Percentiles rank a stretch among this genome's conserved stretches.
phyloP scores from a whole-genome alignment of 169 alveolate species.

The Cryptosporidium canis region DNA sequence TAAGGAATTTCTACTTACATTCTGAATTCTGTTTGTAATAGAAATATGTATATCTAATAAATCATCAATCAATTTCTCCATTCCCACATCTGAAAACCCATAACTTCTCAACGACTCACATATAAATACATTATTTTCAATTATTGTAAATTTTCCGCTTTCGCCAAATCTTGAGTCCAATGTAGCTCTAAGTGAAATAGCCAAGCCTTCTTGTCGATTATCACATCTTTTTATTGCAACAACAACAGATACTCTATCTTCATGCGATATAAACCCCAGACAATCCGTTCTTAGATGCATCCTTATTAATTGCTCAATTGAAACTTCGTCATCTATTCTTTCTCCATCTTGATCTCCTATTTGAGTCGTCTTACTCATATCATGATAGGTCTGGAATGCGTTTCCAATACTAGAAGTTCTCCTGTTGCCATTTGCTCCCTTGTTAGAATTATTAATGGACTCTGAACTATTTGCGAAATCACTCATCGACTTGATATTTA shows the following conservation, averaged over 20 bases:
- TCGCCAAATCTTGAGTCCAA: conserved; percentile 67
- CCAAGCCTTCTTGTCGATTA: conserved; percentile 65
- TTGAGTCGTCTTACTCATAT: conserved; percentile 39
- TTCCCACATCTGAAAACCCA: conserved; percentile 48
- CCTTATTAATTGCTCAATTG: conserved; percentile 55
- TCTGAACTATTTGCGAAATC: background rate
- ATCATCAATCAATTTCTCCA: conserved; percentile 62
- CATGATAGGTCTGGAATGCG: conserved; percentile 17
- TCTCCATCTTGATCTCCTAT: conserved; percentile 50
- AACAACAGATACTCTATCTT: conserved; percentile 60
- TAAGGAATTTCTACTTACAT: conserved; percentile 32
- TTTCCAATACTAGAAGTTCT: background rate
- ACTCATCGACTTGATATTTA: conserved; percentile 21
- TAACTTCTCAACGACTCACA: conserved; percentile 47
- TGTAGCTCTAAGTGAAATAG: conserved; percentile 62
- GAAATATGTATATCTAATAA: conserved; percentile 17
- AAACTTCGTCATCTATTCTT: conserved; percentile 53
- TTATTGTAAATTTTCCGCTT: conserved; percentile 34
- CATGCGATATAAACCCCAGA: conserved; percentile 54
- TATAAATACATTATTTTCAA: background rate
- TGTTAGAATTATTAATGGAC: background rate
- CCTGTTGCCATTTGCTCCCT: background rate
- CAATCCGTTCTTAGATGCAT: conserved; percentile 70
- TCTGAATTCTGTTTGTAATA: conserved; percentile 27
- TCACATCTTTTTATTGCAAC: conserved; percentile 62